Evolutionary conservation across 768 basidiomycete genomes (phyloP).

Genomic region (Boletus speciosus): DNA sequence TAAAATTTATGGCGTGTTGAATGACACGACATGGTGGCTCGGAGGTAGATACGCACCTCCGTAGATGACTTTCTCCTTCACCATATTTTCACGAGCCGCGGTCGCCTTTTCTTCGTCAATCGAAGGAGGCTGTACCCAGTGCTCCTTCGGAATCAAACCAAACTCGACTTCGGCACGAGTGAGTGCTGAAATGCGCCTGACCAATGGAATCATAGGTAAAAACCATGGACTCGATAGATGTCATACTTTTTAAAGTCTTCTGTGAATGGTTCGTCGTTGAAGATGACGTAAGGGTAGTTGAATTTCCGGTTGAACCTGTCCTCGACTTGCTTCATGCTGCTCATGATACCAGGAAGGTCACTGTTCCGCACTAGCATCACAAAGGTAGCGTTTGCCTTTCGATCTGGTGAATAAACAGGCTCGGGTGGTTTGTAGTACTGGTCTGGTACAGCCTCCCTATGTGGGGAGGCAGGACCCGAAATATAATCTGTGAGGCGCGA

Average conservation of each 20-base stretch:
- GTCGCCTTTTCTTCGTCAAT: conserved; percentile 71
- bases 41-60: conserved; percentile 42
- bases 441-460: conserved; percentile 58
- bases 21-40: conserved; percentile 3
- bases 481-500: conserved; percentile 28
- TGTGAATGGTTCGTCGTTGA: conserved; percentile 81
- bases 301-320: conserved; percentile 80
- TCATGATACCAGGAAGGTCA: conserved; percentile 56
- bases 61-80: conserved; percentile 59
- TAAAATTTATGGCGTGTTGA: conserved; percentile 23
- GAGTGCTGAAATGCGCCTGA: conserved; percentile 32
- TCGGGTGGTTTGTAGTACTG: conserved; percentile 50
- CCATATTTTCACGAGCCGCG: conserved; percentile 57
- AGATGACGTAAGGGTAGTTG: conserved; percentile 83
- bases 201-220: conserved; percentile 5
- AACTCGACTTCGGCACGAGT: conserved; percentile 41
- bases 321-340: conserved; percentile 74
- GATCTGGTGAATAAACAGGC: conserved; percentile 35
- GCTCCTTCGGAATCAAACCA: conserved; percentile 60
- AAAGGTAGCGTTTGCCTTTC: conserved; percentile 79
- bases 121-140: conserved; percentile 77
- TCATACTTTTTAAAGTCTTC: conserved; percentile 68
- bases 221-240: not conserved
- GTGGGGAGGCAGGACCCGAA: conserved; percentile 37
- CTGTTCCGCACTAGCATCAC: conserved; percentile 74